Conservation (phyloP, 1,284 basidiomycete genomes). For the Moesziomyces antarcticus region DNA sequence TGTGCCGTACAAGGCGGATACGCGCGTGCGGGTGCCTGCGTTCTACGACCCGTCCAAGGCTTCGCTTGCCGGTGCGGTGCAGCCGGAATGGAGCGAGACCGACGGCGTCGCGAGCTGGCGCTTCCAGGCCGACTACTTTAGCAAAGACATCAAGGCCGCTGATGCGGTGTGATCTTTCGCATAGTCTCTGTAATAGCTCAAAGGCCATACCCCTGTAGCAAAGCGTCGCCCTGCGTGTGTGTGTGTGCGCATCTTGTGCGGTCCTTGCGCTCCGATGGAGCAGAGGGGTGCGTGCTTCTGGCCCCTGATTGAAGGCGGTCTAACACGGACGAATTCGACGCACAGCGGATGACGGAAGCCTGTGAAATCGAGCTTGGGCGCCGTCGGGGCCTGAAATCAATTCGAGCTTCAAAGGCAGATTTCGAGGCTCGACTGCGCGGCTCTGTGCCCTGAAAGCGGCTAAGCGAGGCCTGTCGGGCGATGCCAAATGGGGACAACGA, state of each 20-base stretch:
- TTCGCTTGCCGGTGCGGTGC: conserved; percentile 7
- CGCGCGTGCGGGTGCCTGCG: conserved; percentile 12
- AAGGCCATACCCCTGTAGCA: background rate
- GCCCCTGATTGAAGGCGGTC: background rate
- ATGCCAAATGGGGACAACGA: background rate
- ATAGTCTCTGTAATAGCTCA: background rate
- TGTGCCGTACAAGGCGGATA: conserved; percentile 33
- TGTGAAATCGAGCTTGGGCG: conserved; percentile 6
- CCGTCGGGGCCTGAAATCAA: conserved; percentile 5
- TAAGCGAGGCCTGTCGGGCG: conserved; percentile 3
- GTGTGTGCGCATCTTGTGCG: too few species aligned
- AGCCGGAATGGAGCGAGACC: conserved; percentile 41
- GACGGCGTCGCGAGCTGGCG: conserved; percentile 35
- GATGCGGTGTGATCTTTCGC: conserved; percentile 8
- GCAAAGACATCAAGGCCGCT: conserved; percentile 30
- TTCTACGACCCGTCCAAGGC: conserved; percentile 38
- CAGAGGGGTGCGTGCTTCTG: background rate
- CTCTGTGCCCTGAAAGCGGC: background rate
- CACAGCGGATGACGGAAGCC: background rate
- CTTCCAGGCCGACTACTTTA: conserved; percentile 33
- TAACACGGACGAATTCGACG: too few species aligned
- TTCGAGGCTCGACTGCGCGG: background rate
- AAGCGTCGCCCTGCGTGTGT: too few species aligned
- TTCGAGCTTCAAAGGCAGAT: too few species aligned
- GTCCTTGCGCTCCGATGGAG: too few species aligned